Base-by-base conservation (phyloP, 176 grass and related monocot genomes). In the Oryza australiensis region DNA sequence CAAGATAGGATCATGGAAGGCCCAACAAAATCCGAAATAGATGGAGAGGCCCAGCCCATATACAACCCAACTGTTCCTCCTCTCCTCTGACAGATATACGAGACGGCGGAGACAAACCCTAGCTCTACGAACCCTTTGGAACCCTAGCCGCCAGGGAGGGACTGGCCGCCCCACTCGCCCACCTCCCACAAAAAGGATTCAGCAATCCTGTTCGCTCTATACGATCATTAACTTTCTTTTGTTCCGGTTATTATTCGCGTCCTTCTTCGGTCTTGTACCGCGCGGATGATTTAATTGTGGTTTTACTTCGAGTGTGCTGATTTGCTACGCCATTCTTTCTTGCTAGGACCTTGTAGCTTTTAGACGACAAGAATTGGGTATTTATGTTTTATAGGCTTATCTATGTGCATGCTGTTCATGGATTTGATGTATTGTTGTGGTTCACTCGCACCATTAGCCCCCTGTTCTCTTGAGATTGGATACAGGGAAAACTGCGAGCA, bases 371-470 rank as follows among this genome's bases (percentile, higher is more conserved):
- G 80, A 28, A 83, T 1, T n/a, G 1, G 18, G 13, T 76, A 0
- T 3, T 24, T 1, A 1, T 40, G 38, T 40, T 10, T 40, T 7
- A 10, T 40, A 43, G 38, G 51, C n/a, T 43, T 7, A n/a, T 23
- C 3, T 55, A 6, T 12, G 46, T n/a, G 20, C 29, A 3, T 59
- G 33, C 9, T 4, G 18, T 34, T 55, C 26, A 23, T 75, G 27
- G 23, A 46, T 60, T 68, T 32, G 26, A 40, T 35, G 60, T 66
- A 57, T 11, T 15, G 16, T 16, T 70, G 60, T 53, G 82, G 41
- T 53, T 70, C 35, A 43, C 55, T 65, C 45, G 86, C 90, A 88
- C 90, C 86, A 65, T 82, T 91, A 91, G 90, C 90, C 90, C 82
- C 90, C 77, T 91, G 86, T 74, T 32, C 69, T 65, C 40, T 88